Conservation (phyloP, 148 eudicot species). For the Camellia japonica region DNA sequence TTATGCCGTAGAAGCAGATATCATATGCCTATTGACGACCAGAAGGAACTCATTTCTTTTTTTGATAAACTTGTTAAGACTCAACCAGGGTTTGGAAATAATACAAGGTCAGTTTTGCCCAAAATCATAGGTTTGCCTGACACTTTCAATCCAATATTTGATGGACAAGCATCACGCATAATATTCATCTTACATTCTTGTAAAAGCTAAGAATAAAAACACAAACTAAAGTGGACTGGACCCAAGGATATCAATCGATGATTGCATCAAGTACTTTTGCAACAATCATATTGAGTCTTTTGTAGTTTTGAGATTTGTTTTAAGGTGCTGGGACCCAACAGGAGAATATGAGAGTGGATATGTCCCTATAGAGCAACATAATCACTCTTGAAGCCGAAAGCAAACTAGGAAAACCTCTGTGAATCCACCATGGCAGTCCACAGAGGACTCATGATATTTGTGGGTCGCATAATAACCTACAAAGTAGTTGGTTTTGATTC, state of each 20-base stretch:
- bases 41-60: not conserved
- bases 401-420: too few relatives aligned
- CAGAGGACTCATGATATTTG: not conserved
- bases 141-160: constrained; percentile 4
- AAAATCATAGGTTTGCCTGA: not conserved
- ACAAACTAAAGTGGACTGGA: not conserved
- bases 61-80: not conserved
- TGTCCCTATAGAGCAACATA: too few relatives aligned
- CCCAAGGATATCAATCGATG: too few relatives aligned
- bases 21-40: not conserved
- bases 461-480: not conserved
- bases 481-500: not conserved
- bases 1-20: not conserved
- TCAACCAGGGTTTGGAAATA: not conserved
- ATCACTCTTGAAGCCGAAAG: too few relatives aligned
- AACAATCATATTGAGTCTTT: too few relatives aligned
- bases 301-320: too few relatives aligned
- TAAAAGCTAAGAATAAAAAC: constrained; percentile 1
- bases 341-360: too few relatives aligned
- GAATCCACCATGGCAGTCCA: not conserved
- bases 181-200: not conserved
- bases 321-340: too few relatives aligned
- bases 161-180: not conserved
- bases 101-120: not conserved
- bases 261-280: too few relatives aligned